Evolutionary conservation across 768 basidiomycete genomes (phyloP).

Genomic region (Coprinopsis sp.): DNA sequence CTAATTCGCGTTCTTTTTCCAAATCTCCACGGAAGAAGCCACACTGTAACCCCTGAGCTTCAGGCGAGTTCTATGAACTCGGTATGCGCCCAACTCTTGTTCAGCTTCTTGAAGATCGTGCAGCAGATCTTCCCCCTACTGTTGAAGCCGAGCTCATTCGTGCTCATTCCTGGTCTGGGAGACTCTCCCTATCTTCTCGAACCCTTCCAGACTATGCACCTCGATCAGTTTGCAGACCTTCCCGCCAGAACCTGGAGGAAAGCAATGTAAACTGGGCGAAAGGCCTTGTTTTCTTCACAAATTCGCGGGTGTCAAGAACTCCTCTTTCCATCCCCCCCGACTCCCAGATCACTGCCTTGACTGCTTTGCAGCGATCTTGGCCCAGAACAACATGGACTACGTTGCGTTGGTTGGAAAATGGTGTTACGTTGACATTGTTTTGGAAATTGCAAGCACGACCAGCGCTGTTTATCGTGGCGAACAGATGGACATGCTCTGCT

Average conservation of each 20-base stretch:
- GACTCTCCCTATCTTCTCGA: background rate
- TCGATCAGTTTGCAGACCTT: background rate
- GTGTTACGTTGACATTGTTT: slow-evolving; percentile 21
- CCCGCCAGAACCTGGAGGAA: background rate
- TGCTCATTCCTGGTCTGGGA: background rate
- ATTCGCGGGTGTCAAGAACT: slow-evolving; percentile 12
- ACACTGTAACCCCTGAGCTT: background rate
- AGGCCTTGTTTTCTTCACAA: slow-evolving; percentile 10
- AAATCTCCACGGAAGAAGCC: background rate
- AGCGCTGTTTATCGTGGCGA: slow-evolving; percentile 18
- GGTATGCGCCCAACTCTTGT: slow-evolving; percentile 1
- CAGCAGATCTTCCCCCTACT: background rate
- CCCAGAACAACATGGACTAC: background rate
- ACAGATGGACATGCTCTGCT: background rate
- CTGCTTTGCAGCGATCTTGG: slow-evolving; percentile 1
- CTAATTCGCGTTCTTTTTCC: background rate
- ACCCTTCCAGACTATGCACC: background rate
- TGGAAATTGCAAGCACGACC: slow-evolving; percentile 15
- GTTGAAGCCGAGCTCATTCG: background rate
- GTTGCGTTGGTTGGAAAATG: slow-evolving; percentile 7
- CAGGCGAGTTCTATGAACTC: background rate
- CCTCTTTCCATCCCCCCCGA: background rate
- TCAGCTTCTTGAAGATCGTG: background rate
- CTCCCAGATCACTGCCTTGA: background rate
- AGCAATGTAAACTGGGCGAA: slow-evolving; percentile 2